Base-by-base conservation (phyloP, 2,329 filamentous ascomycete species). In the Dactylella cylindrospora region DNA sequence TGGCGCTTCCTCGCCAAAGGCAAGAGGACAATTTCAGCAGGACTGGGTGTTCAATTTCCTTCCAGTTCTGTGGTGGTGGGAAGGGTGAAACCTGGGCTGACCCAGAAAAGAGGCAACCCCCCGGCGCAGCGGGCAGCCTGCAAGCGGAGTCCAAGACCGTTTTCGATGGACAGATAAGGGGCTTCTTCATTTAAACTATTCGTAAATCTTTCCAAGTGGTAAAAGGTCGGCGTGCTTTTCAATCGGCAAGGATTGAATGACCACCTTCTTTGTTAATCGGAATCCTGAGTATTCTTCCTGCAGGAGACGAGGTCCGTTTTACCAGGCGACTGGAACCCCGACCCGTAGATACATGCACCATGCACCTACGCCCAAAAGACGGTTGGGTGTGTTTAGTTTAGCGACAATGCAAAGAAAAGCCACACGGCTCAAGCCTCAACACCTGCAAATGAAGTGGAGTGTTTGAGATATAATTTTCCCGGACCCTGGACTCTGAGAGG, bases 1-100 rank as follows among this genome's bases (percentile, higher is more conserved):
- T 61, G 55, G 55, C 55, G 47, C 41, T 51, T 49, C 43, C 46
- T 40, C 46, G 38, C 35, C 45, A 47, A 52, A 51, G 39, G 23
- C 40, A 60, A 26, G 36, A 43, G 39, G 49, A 43, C 47, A 49
- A 47, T 61, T 52, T 61, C 33, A 29, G n/a, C n/a, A n/a, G n/a
- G n/a, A n/a, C n/a, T n/a, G n/a, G n/a, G 44, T 53, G 28, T 46
- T 23, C 55, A 61, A 61, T 61, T 61, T 61, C 55, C 35, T 61
- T 52, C 46, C 46, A 36, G 54, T 38, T 60, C 33, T 38, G 33
- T 45, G 41, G 47, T 51, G 47, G 54, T 61, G 41, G 46, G 54
- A 52, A 53, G 47, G 55, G 39, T 61, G 55, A 61, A 61, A 61
- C 55, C 55, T 19, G 29, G 47, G 25, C 36, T 35, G 43, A 61